Evolutionary conservation across 2,329 filamentous ascomycete genomes (phyloP).

Genomic region (Microcyclospora tardicrescens): DNA sequence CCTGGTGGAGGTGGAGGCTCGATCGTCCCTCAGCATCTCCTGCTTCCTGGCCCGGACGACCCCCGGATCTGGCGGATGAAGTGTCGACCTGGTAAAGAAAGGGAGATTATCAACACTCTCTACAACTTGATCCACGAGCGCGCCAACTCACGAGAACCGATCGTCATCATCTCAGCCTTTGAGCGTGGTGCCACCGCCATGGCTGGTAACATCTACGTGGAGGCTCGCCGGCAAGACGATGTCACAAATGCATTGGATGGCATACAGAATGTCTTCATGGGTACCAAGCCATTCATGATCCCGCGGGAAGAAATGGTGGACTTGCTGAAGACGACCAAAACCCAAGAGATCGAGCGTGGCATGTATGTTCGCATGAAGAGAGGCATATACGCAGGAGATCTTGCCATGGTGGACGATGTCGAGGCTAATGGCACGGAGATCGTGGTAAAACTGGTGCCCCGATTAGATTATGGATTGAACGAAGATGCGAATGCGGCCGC

Average conservation of each 20-base stretch:
- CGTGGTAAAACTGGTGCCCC: constrained; percentile 73
- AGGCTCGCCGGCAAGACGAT: constrained; percentile 76
- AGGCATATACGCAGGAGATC: constrained; percentile 71
- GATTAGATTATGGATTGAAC: constrained; percentile 80
- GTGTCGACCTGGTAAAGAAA: constrained; percentile 90
- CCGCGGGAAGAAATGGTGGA: constrained; percentile 97
- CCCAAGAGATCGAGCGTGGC: constrained; percentile 68
- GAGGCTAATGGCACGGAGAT: constrained; percentile 87
- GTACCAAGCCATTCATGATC: constrained; percentile 73
- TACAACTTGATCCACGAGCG: constrained; percentile 81
- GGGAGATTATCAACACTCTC: constrained; percentile 76
- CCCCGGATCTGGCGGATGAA: constrained; percentile 91
- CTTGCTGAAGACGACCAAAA: constrained; percentile 79
- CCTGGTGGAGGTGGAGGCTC: constrained; percentile 56
- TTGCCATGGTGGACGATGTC: constrained; percentile 84
- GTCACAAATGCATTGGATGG: constrained; percentile 72
- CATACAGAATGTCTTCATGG: constrained; percentile 79
- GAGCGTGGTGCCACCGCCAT: constrained; percentile 70
- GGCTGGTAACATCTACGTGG: constrained; percentile 91
- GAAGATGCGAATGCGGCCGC: constrained; percentile 53
- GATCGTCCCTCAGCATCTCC: constrained; percentile 69
- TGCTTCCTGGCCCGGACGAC: constrained; percentile 87
- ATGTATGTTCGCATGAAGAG: constrained; percentile 84
- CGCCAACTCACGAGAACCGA: constrained; percentile 60
- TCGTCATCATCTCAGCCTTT: constrained; percentile 80